These are phyloP conservation scores for Fusarium sp. DNA, from an alignment of 2,329 filamentous ascomycete species.

Conservation along the genomic window DNA sequence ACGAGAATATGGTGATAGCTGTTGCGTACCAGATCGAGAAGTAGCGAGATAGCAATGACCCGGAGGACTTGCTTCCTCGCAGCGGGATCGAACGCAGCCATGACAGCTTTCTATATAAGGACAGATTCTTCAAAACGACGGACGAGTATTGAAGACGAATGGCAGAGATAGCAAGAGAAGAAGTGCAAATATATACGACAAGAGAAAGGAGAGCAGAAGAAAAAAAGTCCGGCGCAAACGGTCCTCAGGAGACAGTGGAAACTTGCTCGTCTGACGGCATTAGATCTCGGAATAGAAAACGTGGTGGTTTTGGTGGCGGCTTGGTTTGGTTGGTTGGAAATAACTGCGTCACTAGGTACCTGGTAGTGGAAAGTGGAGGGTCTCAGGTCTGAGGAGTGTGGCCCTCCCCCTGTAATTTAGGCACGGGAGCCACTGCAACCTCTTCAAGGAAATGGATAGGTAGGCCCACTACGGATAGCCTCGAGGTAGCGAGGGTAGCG, in stretches of 20 bases:
- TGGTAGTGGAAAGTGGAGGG: slow-evolving; percentile 1
- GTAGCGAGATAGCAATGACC: slow-evolving; percentile 88
- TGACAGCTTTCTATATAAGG: slow-evolving; percentile 42
- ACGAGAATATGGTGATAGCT: background rate
- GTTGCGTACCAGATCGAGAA: slow-evolving; percentile 82
- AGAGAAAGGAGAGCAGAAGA: background rate
- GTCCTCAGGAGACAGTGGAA: slow-evolving; percentile 40
- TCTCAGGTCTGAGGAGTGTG: slow-evolving; percentile 30
- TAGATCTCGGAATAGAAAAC: slow-evolving; percentile 30
- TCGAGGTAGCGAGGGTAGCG: background rate
- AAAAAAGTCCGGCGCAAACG: slow-evolving; percentile 7
- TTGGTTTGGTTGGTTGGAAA: slow-evolving; percentile 29
- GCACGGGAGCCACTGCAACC: slow-evolving; percentile 19
- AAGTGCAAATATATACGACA: background rate
- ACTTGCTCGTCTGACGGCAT: slow-evolving; percentile 40
- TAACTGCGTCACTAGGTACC: slow-evolving; percentile 23
- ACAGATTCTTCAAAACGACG: slow-evolving; percentile 1
- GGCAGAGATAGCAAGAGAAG: background rate
- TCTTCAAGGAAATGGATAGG: slow-evolving; percentile 20
- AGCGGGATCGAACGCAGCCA: slow-evolving; percentile 63
- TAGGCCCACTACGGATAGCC: slow-evolving; percentile 3
- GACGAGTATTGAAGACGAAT: background rate
- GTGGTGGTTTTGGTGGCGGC: slow-evolving; percentile 38
- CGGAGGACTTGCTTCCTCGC: slow-evolving; percentile 84
- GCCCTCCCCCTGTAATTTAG: slow-evolving; percentile 35